A percentile compares a stretch with the other conserved stretches of the same genome.
Evolutionary conservation across 495 filamentous ascomycete species (phyloP).

Genomic region (Penicillium verhagenii): DNA sequence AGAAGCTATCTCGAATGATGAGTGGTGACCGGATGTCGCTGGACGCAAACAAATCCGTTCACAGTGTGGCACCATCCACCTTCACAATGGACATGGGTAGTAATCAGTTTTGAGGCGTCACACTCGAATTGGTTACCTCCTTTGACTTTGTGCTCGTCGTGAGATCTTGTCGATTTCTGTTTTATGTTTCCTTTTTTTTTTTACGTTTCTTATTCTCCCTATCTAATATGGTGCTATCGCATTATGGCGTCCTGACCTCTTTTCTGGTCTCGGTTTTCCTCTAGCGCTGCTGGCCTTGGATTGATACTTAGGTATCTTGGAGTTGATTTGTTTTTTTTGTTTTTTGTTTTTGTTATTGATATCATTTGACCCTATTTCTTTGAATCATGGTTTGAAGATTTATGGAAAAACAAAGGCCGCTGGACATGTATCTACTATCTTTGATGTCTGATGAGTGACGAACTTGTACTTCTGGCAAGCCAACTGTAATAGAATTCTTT

Average conservation of each 20-base stretch:
- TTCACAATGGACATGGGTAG: slow-evolving; percentile 47
- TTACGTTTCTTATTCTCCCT: slow-evolving; percentile 8
- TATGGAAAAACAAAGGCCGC: slow-evolving; percentile 19
- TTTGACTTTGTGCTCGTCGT: neutral
- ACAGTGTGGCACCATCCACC: slow-evolving; percentile 44
- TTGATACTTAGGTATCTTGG: slow-evolving; percentile 18
- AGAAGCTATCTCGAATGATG: slow-evolving; percentile 37
- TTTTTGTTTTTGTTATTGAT: slow-evolving; percentile 17
- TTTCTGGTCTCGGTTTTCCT: slow-evolving; percentile 8
- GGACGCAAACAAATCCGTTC: slow-evolving; percentile 39
- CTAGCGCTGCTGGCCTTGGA: slow-evolving; percentile 7
- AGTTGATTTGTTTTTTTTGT: slow-evolving; percentile 16
- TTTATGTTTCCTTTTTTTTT: slow-evolving; percentile 1
- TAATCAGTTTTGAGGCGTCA: slow-evolving; percentile 51
- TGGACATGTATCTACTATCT: slow-evolving; percentile 29
- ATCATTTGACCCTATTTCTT: slow-evolving; percentile 16
- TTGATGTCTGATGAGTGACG: slow-evolving; percentile 30
- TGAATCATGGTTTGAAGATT: slow-evolving; percentile 12
- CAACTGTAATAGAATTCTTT: slow-evolving; percentile 27
- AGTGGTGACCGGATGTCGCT: slow-evolving; percentile 49
- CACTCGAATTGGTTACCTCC: slow-evolving; percentile 28
- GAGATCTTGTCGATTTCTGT: slow-evolving; percentile 7
- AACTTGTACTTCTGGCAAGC: slow-evolving; percentile 26
- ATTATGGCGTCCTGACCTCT: slow-evolving; percentile 13
- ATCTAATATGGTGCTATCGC: slow-evolving; percentile 9